Evolutionary conservation across 2,329 filamentous ascomycete genomes (phyloP), one percentile per base, ranked within the genome.

Genomic region (Juglanconis oblonga): DNA sequence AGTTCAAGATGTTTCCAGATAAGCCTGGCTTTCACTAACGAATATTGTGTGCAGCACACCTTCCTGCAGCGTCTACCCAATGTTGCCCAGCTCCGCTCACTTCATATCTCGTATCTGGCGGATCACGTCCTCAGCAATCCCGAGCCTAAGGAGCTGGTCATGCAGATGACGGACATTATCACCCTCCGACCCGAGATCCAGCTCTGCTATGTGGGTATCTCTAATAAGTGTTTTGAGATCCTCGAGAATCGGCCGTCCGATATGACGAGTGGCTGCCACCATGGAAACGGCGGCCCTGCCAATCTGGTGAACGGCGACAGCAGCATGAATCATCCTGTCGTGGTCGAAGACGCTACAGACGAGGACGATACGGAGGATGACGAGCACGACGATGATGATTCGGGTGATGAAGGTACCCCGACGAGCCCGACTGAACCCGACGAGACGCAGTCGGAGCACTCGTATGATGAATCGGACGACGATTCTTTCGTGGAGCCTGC

Each of bases 201-300:
- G 68, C 79, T 95, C 13, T 91, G 87, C 72, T 94, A 93, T 69
- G 82, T 94, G 66, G 91, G 88, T 17, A 84, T 95, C 57, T 81
- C 81, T n/a, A 79, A 78, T 45, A 93, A 92, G 72, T 95, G 91
- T 73, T 95, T 90, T 68, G 91, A 95, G 71, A 89, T 95, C 36
- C 74, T 92, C 7, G 91, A 95, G 71, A 81, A 80, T 54, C 77
- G 80, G 52, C 75, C 76, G 2, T 79, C 76, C 11, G 79, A 82
- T 48, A 76, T 64, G 35, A 68, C 68, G 13, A 66, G 64, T 47
- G 65, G 69, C 36, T 29, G 36, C 10, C 59, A 57, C 17, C 53
- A 47, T 17, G 52, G 58, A 14, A 52, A 59, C 7, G 59, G 47
- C 58, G 51, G 47, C 50, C 60, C 47, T 62, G 59, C 53, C 64